These are phyloP conservation scores for Backusella circina DNA, from an alignment of 192 early-diverging fungal species.

Conservation along the genomic window DNA sequence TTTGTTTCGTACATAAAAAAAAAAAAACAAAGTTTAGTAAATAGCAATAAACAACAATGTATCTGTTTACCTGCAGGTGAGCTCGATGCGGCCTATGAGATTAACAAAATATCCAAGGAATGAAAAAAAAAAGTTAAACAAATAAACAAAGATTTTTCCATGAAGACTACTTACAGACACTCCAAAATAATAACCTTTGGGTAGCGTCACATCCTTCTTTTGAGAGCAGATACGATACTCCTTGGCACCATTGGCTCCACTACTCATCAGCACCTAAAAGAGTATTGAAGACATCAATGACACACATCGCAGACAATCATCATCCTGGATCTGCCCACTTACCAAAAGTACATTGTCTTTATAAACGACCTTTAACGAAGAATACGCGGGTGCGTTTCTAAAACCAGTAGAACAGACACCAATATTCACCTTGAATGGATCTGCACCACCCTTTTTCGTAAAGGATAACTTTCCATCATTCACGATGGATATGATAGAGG, in stretches of 20 bases:
- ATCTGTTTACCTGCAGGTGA: constrained; percentile 18
- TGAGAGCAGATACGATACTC: constrained; percentile 57
- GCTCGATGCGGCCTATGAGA: constrained; percentile 30
- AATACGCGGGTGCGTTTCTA: constrained; percentile 55
- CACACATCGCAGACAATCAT: not conserved
- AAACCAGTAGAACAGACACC: constrained; percentile 64
- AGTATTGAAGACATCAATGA: not conserved
- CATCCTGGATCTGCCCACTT: no score
- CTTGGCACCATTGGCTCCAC: constrained; percentile 42
- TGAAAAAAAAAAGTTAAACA: not conserved
- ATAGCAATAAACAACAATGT: not conserved
- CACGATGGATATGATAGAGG: constrained; percentile 52
- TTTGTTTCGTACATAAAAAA: constrained; percentile 9
- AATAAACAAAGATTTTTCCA: constrained; percentile 9
- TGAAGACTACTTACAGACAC: constrained; percentile 44
- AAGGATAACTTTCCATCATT: constrained; percentile 62
- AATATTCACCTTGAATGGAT: constrained; percentile 38
- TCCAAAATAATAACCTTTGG: constrained; percentile 74
- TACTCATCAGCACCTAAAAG: constrained; percentile 41
- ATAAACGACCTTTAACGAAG: constrained; percentile 59
- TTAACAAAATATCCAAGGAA: not conserved
- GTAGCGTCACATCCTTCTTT: constrained; percentile 48
- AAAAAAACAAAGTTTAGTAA: not conserved
- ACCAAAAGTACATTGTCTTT: constrained; percentile 48
- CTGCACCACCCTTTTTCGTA: constrained; percentile 16